Evolutionary conservation across 208 protist genomes (phyloP).

Genomic region (Angomonas deanei): DNA sequence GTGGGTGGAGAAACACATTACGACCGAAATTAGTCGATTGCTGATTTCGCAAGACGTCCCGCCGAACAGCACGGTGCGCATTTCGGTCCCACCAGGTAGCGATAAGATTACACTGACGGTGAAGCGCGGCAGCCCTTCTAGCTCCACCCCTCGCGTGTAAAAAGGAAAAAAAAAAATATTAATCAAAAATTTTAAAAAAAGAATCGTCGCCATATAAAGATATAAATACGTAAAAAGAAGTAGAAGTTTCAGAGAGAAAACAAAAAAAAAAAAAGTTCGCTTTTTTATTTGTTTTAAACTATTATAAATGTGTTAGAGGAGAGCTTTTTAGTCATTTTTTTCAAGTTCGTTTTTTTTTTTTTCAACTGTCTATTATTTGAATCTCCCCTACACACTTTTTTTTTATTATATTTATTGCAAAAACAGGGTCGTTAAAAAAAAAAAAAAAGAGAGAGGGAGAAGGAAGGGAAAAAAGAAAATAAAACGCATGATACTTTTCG

Average conservation of each 20-base stretch:
- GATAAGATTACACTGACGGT: conserved; percentile 54
- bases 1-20: conserved; percentile 87
- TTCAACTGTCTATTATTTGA: too few relatives aligned
- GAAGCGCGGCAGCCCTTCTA: conserved; percentile 52
- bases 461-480: neutral
- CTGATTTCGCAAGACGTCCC: conserved; percentile 73
- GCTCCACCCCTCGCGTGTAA: neutral
- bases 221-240: too few relatives aligned
- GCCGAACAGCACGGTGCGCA: conserved; percentile 59
- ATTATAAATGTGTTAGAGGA: too few relatives aligned
- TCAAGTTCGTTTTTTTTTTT: conserved; percentile 8
- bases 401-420: too few relatives aligned
- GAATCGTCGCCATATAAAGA: too few relatives aligned
- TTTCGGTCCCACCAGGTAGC: conserved; percentile 31
- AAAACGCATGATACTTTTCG: neutral
- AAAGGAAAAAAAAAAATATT: too few relatives aligned
- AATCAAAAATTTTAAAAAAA: too few relatives aligned
- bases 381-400: too few relatives aligned
- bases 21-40: conserved; percentile 84
- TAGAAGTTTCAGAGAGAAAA: too few relatives aligned
- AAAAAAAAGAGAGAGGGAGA: neutral
- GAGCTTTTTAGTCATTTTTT: too few relatives aligned
- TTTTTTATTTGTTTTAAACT: too few relatives aligned
- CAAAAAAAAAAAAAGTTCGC: neutral
- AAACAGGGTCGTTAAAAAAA: neutral